Base-by-base conservation (phyloP, 257 asterid genomes). In the Nicotiana otophora region DNA sequence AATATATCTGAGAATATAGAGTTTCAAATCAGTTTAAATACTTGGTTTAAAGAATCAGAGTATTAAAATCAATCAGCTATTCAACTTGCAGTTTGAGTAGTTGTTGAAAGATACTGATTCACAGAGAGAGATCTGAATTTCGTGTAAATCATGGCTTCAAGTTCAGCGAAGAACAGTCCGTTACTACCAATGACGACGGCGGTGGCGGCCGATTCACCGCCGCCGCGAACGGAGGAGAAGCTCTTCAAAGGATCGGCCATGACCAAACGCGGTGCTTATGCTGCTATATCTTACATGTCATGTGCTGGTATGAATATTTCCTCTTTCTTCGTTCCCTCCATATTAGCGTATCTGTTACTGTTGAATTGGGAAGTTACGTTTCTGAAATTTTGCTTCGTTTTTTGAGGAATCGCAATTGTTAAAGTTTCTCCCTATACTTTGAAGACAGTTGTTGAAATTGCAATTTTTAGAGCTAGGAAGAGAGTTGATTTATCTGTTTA, bases 261-360 rank as follows among this genome's bases (percentile, higher is more conserved):
- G 98, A 91, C 97, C 64, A 91, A 92, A 74, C 97, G 98, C 81
- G 98, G 99, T 30, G 97, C 93, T 57, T 92, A 90, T 77, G 98
- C 99, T 82, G 97, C 99, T 83, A 80, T 93, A 78, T 93, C 98
- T 85, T 96, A 94, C 78, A 96, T 96, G 99, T 53, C 89, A 66
- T 96, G 98, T 72, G 99, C 99, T 80, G 98, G 99, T 96, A 88
- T 83, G 57, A 19, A 55, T 82, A 7, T 19, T 70, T 61, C 7
- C 46, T 4, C 28, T 55, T 48, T 81, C 60, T n/a, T 15, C 66
- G 8, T 11, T 62, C 16, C 3, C 63, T 1, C 6, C 31, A 23
- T 5, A 7, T 46, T 19, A 1, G 69, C 1, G 8, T 62, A 51
- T 48, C 58, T 34, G 62, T 51, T 26, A 34, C 54, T 75, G 36